Conservation (phyloP, 2,329 filamentous ascomycete species). For the Penicillium sp. region DNA sequence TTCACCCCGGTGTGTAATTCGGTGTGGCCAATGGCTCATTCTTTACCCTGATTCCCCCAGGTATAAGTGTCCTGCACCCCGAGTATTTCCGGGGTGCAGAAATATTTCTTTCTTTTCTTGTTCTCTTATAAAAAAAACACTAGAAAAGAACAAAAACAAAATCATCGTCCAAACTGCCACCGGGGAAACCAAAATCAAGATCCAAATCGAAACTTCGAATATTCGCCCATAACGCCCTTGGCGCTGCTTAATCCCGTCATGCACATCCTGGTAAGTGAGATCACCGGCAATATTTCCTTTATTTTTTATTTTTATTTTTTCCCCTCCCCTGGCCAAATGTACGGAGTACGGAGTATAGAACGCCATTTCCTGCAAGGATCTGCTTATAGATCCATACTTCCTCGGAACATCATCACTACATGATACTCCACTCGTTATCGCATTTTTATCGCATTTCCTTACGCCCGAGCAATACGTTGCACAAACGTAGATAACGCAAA, state of each 20-base stretch:
- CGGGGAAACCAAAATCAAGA: not conserved
- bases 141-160: not conserved
- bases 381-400: not conserved
- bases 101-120: conserved; percentile 7
- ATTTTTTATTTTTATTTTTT: not conserved
- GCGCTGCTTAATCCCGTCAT: conserved; percentile 29
- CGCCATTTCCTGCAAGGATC: not conserved
- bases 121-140: not conserved
- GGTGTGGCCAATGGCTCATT: conserved; percentile 23
- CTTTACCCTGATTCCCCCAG: conserved; percentile 21
- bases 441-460: conserved; percentile 5
- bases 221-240: conserved; percentile 8
- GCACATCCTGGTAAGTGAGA: conserved; percentile 49
- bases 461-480: not conserved
- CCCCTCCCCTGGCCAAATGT: conserved; percentile 1
- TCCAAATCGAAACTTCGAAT: not conserved
- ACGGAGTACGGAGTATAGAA: not conserved
- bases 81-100: conserved; percentile 5
- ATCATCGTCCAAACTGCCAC: not conserved
- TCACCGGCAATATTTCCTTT: not conserved
- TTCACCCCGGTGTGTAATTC: conserved; percentile 28
- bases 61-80: conserved; percentile 15
- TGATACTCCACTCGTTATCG: not conserved
- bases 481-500: not conserved
- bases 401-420: not conserved